These are phyloP conservation scores for Trichoderma hamatum DNA, from an alignment of 2,329 filamentous ascomycete genomes.

Conservation along the genomic window DNA sequence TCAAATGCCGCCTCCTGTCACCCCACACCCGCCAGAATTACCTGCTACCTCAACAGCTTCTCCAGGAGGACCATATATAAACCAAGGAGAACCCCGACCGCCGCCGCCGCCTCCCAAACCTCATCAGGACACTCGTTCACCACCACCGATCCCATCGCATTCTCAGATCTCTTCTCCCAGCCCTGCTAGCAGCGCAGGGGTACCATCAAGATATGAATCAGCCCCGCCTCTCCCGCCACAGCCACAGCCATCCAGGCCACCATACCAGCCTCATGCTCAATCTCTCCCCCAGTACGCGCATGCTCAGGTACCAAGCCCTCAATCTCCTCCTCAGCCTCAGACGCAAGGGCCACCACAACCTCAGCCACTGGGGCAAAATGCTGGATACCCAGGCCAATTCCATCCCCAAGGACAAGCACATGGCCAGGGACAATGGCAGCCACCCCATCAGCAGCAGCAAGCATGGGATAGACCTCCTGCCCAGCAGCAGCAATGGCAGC, in stretches of 20 bases:
- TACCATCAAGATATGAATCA: constrained; percentile 50
- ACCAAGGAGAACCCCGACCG: constrained; percentile 41
- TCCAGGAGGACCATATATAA: constrained; percentile 41
- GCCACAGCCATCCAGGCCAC: neutral
- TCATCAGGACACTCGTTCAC: constrained; percentile 34
- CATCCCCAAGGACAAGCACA: constrained; percentile 36
- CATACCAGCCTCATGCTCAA: constrained; percentile 9
- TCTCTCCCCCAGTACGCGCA: constrained; percentile 11
- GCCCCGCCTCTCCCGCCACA: constrained; percentile 51
- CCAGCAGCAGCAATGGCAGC: constrained; percentile 22
- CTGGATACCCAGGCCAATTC: constrained; percentile 25
- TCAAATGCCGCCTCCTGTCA: constrained; percentile 65
- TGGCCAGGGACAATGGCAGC: constrained; percentile 35
- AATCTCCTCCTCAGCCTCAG: constrained; percentile 6
- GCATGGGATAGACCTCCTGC: constrained; percentile 31
- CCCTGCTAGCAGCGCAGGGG: constrained; percentile 29
- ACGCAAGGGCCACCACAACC: constrained; percentile 3
- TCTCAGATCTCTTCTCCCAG: constrained; percentile 33
- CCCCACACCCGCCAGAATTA: constrained; percentile 70
- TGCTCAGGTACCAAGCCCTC: neutral
- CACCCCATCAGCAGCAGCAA: constrained; percentile 30
- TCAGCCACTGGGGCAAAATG: neutral
- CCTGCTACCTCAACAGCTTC: constrained; percentile 44
- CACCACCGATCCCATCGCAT: constrained; percentile 36
- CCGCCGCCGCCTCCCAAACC: constrained; percentile 56